A percentile compares a stretch with the other conserved stretches of the same genome.
Conservation (phyloP, 1,139 yeast genomes). For the Yamadazyma aaseri region DNA sequence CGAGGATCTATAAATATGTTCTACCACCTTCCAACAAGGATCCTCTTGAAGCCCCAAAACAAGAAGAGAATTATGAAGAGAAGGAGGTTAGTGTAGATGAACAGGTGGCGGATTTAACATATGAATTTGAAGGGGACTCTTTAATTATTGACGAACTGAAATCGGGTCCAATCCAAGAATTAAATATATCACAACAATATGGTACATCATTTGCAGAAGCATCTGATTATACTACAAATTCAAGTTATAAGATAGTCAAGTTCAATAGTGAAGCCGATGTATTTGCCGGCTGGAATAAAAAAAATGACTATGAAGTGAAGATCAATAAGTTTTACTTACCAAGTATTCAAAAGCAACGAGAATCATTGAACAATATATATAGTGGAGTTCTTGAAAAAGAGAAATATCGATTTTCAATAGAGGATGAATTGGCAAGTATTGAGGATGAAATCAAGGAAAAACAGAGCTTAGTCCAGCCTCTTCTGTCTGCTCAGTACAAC, state of each 20-base stretch:
- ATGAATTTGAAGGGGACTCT: constrained; percentile 12
- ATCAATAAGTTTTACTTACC: constrained; percentile 17
- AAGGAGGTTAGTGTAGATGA: constrained; percentile 2
- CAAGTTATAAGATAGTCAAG: constrained; percentile 11
- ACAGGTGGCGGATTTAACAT: constrained; percentile 6
- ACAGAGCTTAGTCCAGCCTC: constrained; percentile 14
- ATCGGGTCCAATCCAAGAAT: constrained; percentile 9
- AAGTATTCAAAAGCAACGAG: background rate
- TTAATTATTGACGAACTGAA: constrained; percentile 12
- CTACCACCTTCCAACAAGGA: background rate
- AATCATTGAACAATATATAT: background rate
- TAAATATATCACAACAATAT: constrained; percentile 10
- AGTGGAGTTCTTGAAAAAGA: background rate
- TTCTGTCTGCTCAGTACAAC: constrained; percentile 18
- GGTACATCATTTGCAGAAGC: constrained; percentile 18
- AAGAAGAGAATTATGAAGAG: background rate
- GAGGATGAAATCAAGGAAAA: constrained; percentile 18
- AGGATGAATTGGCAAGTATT: constrained; percentile 15
- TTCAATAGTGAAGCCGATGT: constrained; percentile 11
- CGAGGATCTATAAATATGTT: constrained; percentile 3
- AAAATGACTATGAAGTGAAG: constrained; percentile 13
- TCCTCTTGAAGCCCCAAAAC: background rate
- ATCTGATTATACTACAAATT: constrained; percentile 10
- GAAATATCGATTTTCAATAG: constrained; percentile 19
- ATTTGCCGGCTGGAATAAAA: constrained; percentile 2